Conservation (phyloP, 176 grass and related monocot species). For the Neostapfia colusana region DNA sequence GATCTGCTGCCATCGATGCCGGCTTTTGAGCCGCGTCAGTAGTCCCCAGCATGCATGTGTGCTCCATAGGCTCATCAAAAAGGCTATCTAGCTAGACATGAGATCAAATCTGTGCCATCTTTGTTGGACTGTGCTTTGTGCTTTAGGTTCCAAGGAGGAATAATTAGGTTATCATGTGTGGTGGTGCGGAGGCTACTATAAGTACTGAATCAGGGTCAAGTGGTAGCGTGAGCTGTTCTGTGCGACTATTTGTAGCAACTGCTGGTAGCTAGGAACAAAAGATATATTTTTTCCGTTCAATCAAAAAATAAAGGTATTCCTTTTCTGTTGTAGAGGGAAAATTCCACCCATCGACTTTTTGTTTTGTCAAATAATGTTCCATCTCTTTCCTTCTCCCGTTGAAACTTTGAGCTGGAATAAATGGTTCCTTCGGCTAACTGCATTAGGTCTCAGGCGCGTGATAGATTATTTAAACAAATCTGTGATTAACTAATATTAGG, state of each 20-base stretch:
- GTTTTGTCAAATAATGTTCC: conserved; percentile 35
- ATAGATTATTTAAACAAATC: conserved; percentile 9
- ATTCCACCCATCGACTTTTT: conserved; percentile 28
- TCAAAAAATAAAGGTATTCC: too few species aligned
- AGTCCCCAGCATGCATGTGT: conserved; percentile 4
- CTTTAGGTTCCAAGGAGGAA: conserved; percentile 39
- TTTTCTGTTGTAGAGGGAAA: background rate
- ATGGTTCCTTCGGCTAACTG: conserved; percentile 35
- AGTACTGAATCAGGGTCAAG: conserved; percentile 31
- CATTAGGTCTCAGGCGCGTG: conserved; percentile 49
- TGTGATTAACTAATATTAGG: conserved; percentile 1
- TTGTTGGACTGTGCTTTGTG: conserved; percentile 28
- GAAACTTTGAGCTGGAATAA: background rate
- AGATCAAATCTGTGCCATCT: conserved; percentile 38
- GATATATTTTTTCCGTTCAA: background rate
- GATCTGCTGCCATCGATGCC: too few species aligned
- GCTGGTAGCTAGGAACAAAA: conserved; percentile 28
- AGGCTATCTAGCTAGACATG: conserved; percentile 21
- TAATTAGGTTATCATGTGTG: conserved; percentile 34
- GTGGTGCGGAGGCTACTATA: conserved; percentile 17
- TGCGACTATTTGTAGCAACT: conserved; percentile 1
- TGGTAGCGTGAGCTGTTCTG: conserved; percentile 24
- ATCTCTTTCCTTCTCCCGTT: conserved; percentile 29
- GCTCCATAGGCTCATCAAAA: conserved; percentile 37
- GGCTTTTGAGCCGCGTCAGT: too few species aligned